Evolutionary conservation across 2,329 filamentous ascomycete species (phyloP), one percentile per base, ranked within the genome.

Genomic region (Monascus ruber): DNA sequence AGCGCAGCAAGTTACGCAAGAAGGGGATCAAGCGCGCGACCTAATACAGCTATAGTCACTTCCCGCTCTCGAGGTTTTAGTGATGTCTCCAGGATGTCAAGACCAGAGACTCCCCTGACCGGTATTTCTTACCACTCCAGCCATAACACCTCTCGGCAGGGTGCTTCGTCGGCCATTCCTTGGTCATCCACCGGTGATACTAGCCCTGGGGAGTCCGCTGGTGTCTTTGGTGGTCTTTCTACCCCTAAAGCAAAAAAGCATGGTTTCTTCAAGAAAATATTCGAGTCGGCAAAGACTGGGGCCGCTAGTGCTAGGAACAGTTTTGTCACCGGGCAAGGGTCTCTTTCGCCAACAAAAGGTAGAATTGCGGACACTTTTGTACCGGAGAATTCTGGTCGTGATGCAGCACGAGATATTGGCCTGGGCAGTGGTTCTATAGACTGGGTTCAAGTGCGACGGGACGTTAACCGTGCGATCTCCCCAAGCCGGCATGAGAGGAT

Each of bases 391-490:
- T 51, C 49, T 0, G 47, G 42, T 17, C 51, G 69, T 34, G 75
- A 78, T 45, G 65, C 73, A 4, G 74, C 78, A 9, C 73, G 76
- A 40, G 86, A 93, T 11, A 83, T 83, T 73, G 85, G 83, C 2
- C 61, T 83, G 5, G 73, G 68, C 31, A 58, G 65, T 50, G 68
- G 62, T 41, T 49, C 58, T 25, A 66, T 84, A 9, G 89, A 96
- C 58, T 98, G 91, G 88, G 87, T 98, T n/a, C 88, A 96, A 59
- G 87, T 96, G 24, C 82, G 91, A 29, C 79, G 91, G 34, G 93
- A 98, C 62, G 83, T 98, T 35, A 96, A 98, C 60, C 77, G 91
- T 29, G 94, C 89, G 3, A 96, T 94, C 55, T 91, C 89, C 0
- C 71, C 95, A 31, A 94, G 88, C 61, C 81, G 80, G 44, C 91